Conservation (phyloP, 208 protist genomes). For the Leptomonas pyrrhocoris region DNA sequence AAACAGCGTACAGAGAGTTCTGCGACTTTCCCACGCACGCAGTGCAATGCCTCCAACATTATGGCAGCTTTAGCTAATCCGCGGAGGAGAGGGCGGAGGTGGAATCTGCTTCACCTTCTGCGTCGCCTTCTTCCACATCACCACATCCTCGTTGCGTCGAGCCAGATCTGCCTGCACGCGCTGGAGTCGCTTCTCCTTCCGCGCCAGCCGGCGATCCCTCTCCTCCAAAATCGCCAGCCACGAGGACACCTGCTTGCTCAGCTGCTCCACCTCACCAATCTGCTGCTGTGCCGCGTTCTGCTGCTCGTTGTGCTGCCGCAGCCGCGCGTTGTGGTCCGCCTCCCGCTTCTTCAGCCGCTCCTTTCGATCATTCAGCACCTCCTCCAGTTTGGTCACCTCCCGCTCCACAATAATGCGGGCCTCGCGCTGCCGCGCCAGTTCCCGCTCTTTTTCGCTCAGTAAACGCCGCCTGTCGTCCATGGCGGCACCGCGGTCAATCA, state of each 20-base stretch:
- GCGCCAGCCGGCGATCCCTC: slow-evolving; percentile 50
- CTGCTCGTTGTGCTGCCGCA: slow-evolving; percentile 51
- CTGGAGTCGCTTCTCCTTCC: slow-evolving; percentile 71
- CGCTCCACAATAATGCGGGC: slow-evolving; percentile 41
- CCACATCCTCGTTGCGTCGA: slow-evolving; percentile 60
- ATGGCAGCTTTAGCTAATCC: slow-evolving; percentile 3
- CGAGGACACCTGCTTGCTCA: slow-evolving; percentile 62
- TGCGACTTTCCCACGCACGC: no score
- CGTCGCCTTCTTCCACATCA: slow-evolving; percentile 43
- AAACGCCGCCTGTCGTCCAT: slow-evolving; percentile 52
- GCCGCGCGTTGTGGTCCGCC: slow-evolving; percentile 36
- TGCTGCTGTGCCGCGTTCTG: slow-evolving; percentile 59
- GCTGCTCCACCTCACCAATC: slow-evolving; percentile 69
- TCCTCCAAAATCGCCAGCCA: slow-evolving; percentile 81
- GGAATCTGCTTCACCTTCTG: slow-evolving; percentile 38
- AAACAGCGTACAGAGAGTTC: no score
- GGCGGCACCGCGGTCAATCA: slow-evolving; percentile 52
- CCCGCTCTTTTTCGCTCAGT: slow-evolving; percentile 46
- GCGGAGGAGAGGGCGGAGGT: slow-evolving; percentile 37
- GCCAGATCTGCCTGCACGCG: slow-evolving; percentile 62
- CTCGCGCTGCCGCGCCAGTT: slow-evolving; percentile 53
- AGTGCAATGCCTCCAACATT: not conserved
- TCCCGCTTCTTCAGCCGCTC: slow-evolving; percentile 40
- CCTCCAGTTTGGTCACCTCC: slow-evolving; percentile 45
- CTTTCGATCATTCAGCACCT: slow-evolving; percentile 34